Conservation (phyloP, 2,329 filamentous ascomycete species). For the Fusarium pininemorale region DNA sequence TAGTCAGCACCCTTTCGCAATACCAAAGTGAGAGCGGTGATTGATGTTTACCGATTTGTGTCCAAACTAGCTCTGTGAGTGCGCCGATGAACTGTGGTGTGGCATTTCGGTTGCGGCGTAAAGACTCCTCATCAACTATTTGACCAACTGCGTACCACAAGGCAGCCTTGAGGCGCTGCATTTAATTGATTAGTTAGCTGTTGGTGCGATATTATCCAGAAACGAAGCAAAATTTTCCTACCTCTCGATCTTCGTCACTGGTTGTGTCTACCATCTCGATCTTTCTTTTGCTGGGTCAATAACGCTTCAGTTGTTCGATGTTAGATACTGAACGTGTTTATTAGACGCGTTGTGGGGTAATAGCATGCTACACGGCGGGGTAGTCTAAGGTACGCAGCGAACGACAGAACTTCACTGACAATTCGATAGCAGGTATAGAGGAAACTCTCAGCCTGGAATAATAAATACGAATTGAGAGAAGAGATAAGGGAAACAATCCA, state of each 20-base stretch:
- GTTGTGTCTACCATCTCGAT: constrained; percentile 47
- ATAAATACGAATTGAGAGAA: neutral
- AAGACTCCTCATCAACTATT: constrained; percentile 85
- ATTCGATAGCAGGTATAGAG: neutral
- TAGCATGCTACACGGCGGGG: constrained; percentile 13
- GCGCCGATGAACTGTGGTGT: constrained; percentile 92
- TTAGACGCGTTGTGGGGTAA: constrained; percentile 34
- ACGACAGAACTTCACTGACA: neutral
- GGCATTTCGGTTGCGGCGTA: constrained; percentile 73
- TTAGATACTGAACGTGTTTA: constrained; percentile 4
- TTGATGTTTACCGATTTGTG: constrained; percentile 73
- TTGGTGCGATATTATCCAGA: too few species aligned
- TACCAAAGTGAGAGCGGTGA: neutral
- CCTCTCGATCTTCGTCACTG: constrained; percentile 50
- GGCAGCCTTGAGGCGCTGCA: constrained; percentile 81
- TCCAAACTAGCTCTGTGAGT: constrained; percentile 86
- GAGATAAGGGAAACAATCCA: neutral
- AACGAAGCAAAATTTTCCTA: constrained; percentile 23
- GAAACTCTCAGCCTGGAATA: neutral
- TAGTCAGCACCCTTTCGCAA: neutral
- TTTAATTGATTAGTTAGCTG: neutral
- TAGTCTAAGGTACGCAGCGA: neutral
- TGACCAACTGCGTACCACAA: constrained; percentile 87
- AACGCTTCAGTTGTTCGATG: neutral
- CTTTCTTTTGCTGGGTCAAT: neutral